A percentile compares a stretch with the other conserved stretches of the same genome.
Evolutionary conservation across 164 flowering plant genomes (phyloP).

Genomic region (Annona squamosa): DNA sequence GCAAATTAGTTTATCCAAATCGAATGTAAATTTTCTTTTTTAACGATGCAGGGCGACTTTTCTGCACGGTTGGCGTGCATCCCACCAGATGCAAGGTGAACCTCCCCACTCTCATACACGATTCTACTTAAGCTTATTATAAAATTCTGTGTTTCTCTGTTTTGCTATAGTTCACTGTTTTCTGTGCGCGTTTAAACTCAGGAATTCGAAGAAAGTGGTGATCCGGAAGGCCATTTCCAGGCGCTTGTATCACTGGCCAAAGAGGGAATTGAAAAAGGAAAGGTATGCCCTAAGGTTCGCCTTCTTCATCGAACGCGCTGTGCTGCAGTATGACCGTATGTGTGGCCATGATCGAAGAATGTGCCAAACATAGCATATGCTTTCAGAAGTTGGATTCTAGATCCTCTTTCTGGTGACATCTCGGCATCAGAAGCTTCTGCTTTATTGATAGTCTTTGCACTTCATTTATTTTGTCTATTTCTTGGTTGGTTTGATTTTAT

Average conservation of each 20-base stretch:
- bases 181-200: conserved; percentile 19
- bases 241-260: conserved; percentile 69
- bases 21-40: conserved; percentile 1
- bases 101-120: not conserved
- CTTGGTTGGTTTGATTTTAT: no score
- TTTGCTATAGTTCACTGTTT: conserved; percentile 5
- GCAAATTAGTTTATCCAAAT: no score
- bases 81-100: conserved; percentile 89
- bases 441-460: no score
- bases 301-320: not conserved
- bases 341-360: no score
- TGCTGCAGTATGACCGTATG: no score
- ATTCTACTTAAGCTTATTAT: not conserved
- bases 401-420: no score
- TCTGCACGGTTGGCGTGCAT: conserved; percentile 96
- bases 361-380: no score
- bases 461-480: no score
- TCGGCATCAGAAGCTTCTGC: no score
- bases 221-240: conserved; percentile 80
- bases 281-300: conserved; percentile 33
- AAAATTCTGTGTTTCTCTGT: not conserved
- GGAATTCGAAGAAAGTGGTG: conserved; percentile 97
- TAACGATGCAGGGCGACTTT: conserved; percentile 62
- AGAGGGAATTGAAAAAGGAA: conserved; percentile 86
- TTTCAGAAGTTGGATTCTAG: no score